phyloP scores from a whole-genome alignment of 805 yeast species.

The Zygosaccharomyces rouxii region DNA sequence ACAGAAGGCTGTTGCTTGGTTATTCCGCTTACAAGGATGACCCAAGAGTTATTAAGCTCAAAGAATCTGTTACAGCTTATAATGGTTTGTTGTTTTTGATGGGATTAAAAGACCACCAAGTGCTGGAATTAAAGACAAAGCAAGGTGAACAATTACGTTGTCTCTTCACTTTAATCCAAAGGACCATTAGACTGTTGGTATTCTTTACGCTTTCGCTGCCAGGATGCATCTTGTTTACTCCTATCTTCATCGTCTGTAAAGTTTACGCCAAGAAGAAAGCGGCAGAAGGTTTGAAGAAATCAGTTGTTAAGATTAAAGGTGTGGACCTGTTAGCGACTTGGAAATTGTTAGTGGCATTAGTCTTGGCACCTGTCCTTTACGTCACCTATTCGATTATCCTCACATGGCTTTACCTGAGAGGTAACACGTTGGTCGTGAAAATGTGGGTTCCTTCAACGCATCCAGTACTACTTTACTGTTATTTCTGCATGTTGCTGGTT shows the following conservation, averaged over 20 bases:
- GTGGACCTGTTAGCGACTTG: constrained; percentile 92
- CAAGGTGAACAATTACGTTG: constrained; percentile 44
- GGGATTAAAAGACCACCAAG: constrained; percentile 71
- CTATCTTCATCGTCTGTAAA: constrained; percentile 75
- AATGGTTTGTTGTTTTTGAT: constrained; percentile 59
- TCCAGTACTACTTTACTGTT: constrained; percentile 20
- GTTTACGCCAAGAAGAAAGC: constrained; percentile 68
- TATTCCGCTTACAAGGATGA: constrained; percentile 72
- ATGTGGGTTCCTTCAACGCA: constrained; percentile 32
- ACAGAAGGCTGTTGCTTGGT: constrained; percentile 79
- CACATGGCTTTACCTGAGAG: constrained; percentile 36
- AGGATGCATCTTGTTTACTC: constrained; percentile 77
- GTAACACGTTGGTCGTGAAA: constrained; percentile 21
- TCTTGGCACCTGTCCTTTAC: constrained; percentile 80
- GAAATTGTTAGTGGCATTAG: constrained; percentile 83
- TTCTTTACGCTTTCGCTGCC: constrained; percentile 69
- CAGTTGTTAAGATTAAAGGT: constrained; percentile 85
- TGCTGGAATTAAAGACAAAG: constrained; percentile 43
- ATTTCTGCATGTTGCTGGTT: constrained; percentile 54
- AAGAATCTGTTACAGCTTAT: constrained; percentile 59
- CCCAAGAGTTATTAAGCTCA: constrained; percentile 59
- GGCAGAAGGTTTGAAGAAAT: constrained; percentile 75
- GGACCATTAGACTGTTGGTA: constrained; percentile 49
- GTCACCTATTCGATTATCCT: constrained; percentile 58
- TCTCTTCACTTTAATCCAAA: constrained; percentile 45